Evolutionary conservation across 2,329 filamentous ascomycete genomes (phyloP).

Genomic region (Alternaria sp.): DNA sequence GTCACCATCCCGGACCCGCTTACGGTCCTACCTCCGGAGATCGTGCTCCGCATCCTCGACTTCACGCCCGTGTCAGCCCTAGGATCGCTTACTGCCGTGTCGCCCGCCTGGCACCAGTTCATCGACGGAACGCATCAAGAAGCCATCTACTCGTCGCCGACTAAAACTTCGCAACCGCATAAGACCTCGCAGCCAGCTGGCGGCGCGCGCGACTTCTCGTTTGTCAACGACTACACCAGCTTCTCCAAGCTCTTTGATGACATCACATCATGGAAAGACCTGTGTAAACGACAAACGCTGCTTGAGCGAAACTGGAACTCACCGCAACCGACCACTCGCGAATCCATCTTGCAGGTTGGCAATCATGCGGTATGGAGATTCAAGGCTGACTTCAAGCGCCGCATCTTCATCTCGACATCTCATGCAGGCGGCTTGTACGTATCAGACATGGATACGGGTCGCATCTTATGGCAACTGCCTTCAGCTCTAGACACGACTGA

Average conservation of each 20-base stretch:
- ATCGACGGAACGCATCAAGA: slow-evolving; percentile 10
- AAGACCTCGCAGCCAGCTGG: not conserved
- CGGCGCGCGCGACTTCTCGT: slow-evolving; percentile 2
- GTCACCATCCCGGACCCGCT: slow-evolving; percentile 2
- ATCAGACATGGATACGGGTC: slow-evolving; percentile 6
- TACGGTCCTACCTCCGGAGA: slow-evolving; percentile 8
- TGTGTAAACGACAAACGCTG: slow-evolving; percentile 5
- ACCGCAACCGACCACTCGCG: slow-evolving; percentile 2
- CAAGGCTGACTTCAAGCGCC: slow-evolving; percentile 11
- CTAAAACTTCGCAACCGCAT: slow-evolving; percentile 1
- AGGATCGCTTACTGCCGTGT: slow-evolving; percentile 2
- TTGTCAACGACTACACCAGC: slow-evolving; percentile 2
- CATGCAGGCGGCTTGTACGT: slow-evolving; percentile 8
- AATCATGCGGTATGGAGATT: slow-evolving; percentile 11
- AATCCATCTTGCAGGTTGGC: slow-evolving; percentile 6
- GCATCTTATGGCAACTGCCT: slow-evolving; percentile 2
- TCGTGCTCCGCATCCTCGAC: slow-evolving; percentile 14
- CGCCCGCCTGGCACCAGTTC: slow-evolving; percentile 11
- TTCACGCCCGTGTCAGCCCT: slow-evolving; percentile 7
- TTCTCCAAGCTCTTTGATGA: slow-evolving; percentile 8
- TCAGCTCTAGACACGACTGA: slow-evolving; percentile 2
- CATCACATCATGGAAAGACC: slow-evolving; percentile 10
- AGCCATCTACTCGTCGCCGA: slow-evolving; percentile 6
- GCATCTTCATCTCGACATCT: slow-evolving; percentile 11
- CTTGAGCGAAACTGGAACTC: slow-evolving; percentile 2